Evolutionary conservation across 2,329 filamentous ascomycete genomes (phyloP).

Genomic region (Aschersonia sp.): DNA sequence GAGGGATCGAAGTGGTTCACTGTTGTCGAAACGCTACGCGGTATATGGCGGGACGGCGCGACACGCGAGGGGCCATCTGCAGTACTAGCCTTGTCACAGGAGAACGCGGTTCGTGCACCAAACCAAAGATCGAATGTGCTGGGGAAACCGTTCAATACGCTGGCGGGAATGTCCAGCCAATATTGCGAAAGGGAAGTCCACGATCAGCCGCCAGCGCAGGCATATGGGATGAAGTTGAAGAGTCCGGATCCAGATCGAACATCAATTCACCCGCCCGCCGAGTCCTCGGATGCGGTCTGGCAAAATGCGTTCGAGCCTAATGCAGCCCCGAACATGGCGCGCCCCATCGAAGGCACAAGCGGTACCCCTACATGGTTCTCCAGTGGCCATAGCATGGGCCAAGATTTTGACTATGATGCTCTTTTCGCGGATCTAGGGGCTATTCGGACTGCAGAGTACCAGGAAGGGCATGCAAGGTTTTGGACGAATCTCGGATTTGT

Average conservation of each 20-base stretch:
- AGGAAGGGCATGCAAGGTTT: slow-evolving; percentile 45
- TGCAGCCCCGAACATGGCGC: neutral
- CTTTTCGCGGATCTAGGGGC: slow-evolving; percentile 37
- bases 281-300: neutral
- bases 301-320: neutral
- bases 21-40: slow-evolving; percentile 12
- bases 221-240: neutral
- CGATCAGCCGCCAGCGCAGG: neutral
- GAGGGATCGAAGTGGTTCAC: slow-evolving; percentile 18
- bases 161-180: neutral
- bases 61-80: slow-evolving; percentile 10
- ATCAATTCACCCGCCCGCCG: neutral
- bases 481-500: slow-evolving; percentile 51
- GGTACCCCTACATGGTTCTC: neutral
- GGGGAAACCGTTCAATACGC: neutral
- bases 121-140: neutral
- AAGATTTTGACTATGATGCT: slow-evolving; percentile 31
- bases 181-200: neutral
- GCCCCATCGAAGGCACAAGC: neutral
- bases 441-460: slow-evolving; percentile 31
- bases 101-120: neutral
- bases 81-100: neutral
- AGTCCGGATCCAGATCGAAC: neutral
- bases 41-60: slow-evolving; percentile 1
- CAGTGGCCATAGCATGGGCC: slow-evolving; percentile 4